These are phyloP conservation scores for Grosmannia huntii DNA, from an alignment of 2,329 filamentous ascomycete genomes.

Conservation along the genomic window DNA sequence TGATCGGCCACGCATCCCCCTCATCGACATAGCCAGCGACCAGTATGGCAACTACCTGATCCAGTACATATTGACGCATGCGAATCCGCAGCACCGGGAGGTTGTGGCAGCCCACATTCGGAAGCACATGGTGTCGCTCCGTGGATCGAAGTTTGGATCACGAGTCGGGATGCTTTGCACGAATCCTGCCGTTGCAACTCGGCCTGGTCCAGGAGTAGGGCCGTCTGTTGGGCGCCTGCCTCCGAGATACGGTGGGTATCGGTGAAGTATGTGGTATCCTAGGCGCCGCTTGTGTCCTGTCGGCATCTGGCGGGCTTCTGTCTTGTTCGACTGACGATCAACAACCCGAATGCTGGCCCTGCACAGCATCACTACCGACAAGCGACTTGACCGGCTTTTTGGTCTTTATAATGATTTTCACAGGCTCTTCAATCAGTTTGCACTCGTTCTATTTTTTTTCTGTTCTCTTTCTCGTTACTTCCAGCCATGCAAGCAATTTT, in stretches of 20 bases:
- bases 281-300: neutral
- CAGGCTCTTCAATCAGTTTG: neutral
- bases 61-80: slow-evolving; percentile 90
- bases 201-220: slow-evolving; percentile 72
- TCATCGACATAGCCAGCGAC: slow-evolving; percentile 97
- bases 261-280: slow-evolving; percentile 14
- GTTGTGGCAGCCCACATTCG: slow-evolving; percentile 87
- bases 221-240: slow-evolving; percentile 49
- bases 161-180: slow-evolving; percentile 98
- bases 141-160: slow-evolving; percentile 96
- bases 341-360: neutral
- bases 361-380: slow-evolving; percentile 5
- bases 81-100: slow-evolving; percentile 77
- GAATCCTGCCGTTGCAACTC: slow-evolving; percentile 80
- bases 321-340: neutral
- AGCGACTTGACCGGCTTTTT: neutral
- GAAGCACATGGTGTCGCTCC: slow-evolving; percentile 98
- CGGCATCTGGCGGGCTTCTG: neutral
- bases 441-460: neutral
- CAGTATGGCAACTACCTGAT: slow-evolving; percentile 98
- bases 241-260: slow-evolving; percentile 47
- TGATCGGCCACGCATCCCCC: slow-evolving; percentile 85
- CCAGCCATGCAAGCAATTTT: slow-evolving; percentile 9
- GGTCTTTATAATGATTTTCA: slow-evolving; percentile 2
- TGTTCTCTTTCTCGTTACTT: slow-evolving; percentile 4